Evolutionary conservation across 108 stramenopile species (phyloP).

Genomic region (Cylindrotheca fusiformis): DNA sequence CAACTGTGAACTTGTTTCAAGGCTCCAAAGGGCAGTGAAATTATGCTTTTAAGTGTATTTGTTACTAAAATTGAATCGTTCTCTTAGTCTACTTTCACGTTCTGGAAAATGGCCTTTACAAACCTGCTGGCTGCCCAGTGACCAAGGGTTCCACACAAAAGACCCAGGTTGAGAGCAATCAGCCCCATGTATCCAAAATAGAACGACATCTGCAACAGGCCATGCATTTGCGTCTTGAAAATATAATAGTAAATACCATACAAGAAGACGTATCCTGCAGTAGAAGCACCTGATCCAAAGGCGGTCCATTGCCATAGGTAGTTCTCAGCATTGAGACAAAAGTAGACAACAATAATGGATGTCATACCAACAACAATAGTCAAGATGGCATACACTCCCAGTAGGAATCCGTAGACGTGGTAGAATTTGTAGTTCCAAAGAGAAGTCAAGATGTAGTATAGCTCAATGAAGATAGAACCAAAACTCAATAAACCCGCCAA

Average conservation of each 20-base stretch:
- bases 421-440: slow-evolving; percentile 99
- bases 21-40: too few species aligned
- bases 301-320: slow-evolving; percentile 99
- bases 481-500: slow-evolving; percentile 92
- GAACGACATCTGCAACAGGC: slow-evolving; percentile 90
- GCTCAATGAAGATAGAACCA: slow-evolving; percentile 97
- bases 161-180: slow-evolving; percentile 70
- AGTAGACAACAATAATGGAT: slow-evolving; percentile 96
- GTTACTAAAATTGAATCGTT: too few species aligned
- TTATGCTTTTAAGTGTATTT: too few species aligned
- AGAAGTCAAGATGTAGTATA: slow-evolving; percentile 93
- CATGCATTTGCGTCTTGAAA: slow-evolving; percentile 97
- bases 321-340: slow-evolving; percentile 95
- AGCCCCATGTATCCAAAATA: slow-evolving; percentile 95
- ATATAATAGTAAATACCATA: slow-evolving; percentile 97
- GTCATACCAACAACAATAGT: slow-evolving; percentile 94
- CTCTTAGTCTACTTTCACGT: slow-evolving; percentile 87
- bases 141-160: slow-evolving; percentile 88
- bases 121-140: slow-evolving; percentile 82
- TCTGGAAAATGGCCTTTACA: slow-evolving; percentile 86
- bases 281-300: slow-evolving; percentile 88
- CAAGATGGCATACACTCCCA: slow-evolving; percentile 94
- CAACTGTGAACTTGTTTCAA: too few species aligned
- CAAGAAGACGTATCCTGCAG: slow-evolving; percentile 92
- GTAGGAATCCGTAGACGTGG: slow-evolving; percentile 97